Conservation (phyloP, 1,284 basidiomycete genomes). For the Coniferiporia sulphurascens region DNA sequence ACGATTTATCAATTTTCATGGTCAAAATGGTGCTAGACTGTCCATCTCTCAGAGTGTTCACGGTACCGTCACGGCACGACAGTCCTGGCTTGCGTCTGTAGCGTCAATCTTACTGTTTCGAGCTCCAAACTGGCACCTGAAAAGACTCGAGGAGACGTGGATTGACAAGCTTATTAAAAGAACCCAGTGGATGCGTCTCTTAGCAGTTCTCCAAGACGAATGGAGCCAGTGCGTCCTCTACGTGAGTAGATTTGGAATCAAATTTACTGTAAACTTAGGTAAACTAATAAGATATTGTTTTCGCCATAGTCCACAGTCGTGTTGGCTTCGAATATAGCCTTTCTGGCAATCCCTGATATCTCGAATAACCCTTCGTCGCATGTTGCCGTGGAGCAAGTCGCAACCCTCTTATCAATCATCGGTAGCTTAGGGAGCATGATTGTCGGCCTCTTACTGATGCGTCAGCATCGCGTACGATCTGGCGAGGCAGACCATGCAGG, state of each 20-base stretch:
- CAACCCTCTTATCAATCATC: conserved; percentile 38
- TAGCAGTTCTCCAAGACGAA: conserved; percentile 28
- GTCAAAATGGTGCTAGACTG: conserved; percentile 47
- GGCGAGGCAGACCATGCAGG: conserved; percentile 29
- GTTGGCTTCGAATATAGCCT: conserved; percentile 40
- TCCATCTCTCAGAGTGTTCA: conserved; percentile 39
- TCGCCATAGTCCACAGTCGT: conserved; percentile 36
- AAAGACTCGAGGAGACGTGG: conserved; percentile 36
- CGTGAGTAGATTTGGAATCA: not conserved
- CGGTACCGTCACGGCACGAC: conserved; percentile 22
- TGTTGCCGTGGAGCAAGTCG: conserved; percentile 28
- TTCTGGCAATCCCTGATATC: conserved; percentile 41
- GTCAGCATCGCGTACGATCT: conserved; percentile 34
- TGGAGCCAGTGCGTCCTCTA: conserved; percentile 29
- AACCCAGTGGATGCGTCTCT: conserved; percentile 31
- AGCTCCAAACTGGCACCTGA: conserved; percentile 37
- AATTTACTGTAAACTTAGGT: not conserved
- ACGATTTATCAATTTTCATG: conserved; percentile 47
- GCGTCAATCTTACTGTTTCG: conserved; percentile 39
- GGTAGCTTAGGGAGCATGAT: conserved; percentile 44
- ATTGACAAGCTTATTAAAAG: conserved; percentile 29
- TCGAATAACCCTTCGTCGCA: conserved; percentile 14
- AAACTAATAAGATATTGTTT: no score
- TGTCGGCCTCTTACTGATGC: conserved; percentile 39
- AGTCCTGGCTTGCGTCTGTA: conserved; percentile 30